These are phyloP conservation scores for Pseudogymnoascus pannorum DNA, from an alignment of 2,329 filamentous ascomycete genomes.

Conservation along the genomic window DNA sequence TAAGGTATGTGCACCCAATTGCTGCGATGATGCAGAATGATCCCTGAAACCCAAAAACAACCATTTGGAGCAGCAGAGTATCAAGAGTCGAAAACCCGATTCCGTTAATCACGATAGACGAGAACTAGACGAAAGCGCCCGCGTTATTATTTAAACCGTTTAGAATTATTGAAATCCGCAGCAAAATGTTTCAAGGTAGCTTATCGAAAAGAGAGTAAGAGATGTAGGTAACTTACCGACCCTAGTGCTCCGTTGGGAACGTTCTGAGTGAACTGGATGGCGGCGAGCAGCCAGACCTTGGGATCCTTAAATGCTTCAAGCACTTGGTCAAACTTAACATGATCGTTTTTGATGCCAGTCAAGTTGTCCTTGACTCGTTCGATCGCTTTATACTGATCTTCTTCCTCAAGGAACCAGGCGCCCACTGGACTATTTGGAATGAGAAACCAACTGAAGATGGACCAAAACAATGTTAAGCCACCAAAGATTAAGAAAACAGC, in stretches of 20 bases:
- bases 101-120: slow-evolving; percentile 29
- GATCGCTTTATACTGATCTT: slow-evolving; percentile 13
- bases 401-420: slow-evolving; percentile 1
- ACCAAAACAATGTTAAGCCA: slow-evolving; percentile 32
- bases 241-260: slow-evolving; percentile 23
- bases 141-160: neutral
- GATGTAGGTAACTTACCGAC: neutral
- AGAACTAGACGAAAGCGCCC: slow-evolving; percentile 19
- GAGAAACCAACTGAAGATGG: slow-evolving; percentile 32
- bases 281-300: slow-evolving; percentile 21
- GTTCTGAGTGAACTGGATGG: slow-evolving; percentile 21
- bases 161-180: neutral
- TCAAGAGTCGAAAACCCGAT: slow-evolving; percentile 31
- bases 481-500: slow-evolving; percentile 39
- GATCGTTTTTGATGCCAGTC: slow-evolving; percentile 17
- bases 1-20: slow-evolving; percentile 19
- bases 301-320: slow-evolving; percentile 20
- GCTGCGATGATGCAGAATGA: slow-evolving; percentile 16
- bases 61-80: slow-evolving; percentile 25
- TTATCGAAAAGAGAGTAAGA: neutral
- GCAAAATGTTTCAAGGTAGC: neutral
- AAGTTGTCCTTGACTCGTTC: slow-evolving; percentile 17
- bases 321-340: slow-evolving; percentile 19
- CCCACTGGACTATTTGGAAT: slow-evolving; percentile 26
- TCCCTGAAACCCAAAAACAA: slow-evolving; percentile 17